Evolutionary conservation across 257 asterid species (phyloP), one percentile per base, ranked within the genome.

Genomic region (Coffea canephora): DNA sequence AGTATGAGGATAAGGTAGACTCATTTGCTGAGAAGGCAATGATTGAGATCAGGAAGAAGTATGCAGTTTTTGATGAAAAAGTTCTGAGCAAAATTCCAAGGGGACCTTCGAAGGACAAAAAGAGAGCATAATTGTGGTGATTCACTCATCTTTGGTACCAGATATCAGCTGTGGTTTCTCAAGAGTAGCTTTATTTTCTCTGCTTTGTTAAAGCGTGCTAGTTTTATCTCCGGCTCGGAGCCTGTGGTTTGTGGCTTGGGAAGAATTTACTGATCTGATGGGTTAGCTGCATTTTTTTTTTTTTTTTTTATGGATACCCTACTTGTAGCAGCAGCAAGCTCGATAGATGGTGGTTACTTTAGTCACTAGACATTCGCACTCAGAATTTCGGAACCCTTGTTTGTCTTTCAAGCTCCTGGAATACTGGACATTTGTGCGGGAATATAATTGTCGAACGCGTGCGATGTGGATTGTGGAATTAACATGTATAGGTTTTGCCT

Each of bases 1-100:
- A 91, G 80, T 95, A 91, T 6, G 97, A 91, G 16, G 97, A 92
- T 67, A 88, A 92, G 88, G 85, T 95, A 2, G 98, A 95, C 83
- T 87, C 91, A 34, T 81, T 82, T 49, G 95, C 92, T 1, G 97
- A 94, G 87, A 92, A 90, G 80, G 99, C 91, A 46, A 80, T 82
- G 83, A 83, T 75, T 14, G 93, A 87, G 86, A 80, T 96, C 83
- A 90, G 85, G 89, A 94, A 93, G 84, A 96, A 84, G 61, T 93
- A 92, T 84, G 95, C 94, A 0, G 91, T 89, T 16, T 79, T 95
- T 34, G 93, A 95, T 64, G 89, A 80, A 1, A 90, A 90, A 87
- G 92, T 91, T 57, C 81, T 95, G 85, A 86, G 96, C 84, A 94
- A 90, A 88, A 87, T 96, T 64, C 98, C 93, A 0, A 87, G 82